Conservation (phyloP, 2,329 filamentous ascomycete species). For the Colletotrichum somersetense region DNA sequence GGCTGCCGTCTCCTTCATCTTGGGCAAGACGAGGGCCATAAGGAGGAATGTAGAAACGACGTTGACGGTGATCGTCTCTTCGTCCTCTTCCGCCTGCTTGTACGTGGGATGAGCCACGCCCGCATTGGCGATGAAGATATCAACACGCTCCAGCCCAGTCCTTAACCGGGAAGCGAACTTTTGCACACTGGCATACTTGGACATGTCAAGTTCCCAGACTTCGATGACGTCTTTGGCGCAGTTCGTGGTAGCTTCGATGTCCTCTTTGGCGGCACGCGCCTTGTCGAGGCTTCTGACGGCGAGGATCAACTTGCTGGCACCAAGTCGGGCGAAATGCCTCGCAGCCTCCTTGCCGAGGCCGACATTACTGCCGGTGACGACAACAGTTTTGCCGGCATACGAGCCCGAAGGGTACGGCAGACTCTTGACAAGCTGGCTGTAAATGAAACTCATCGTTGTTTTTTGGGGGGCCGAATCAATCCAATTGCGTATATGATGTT, state of each 20-base stretch:
- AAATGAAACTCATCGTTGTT: constrained; percentile 23
- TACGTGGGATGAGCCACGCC: constrained; percentile 54
- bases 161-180: constrained; percentile 56
- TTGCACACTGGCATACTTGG: constrained; percentile 59
- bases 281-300: constrained; percentile 43
- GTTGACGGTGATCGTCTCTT: constrained; percentile 65
- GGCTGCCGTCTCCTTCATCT: constrained; percentile 57
- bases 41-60: constrained; percentile 66
- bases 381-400: constrained; percentile 49
- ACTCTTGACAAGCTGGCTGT: constrained; percentile 34
- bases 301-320: constrained; percentile 40
- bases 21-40: constrained; percentile 62
- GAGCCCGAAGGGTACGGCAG: constrained; percentile 44
- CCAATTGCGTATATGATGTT: not conserved
- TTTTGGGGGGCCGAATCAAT: not conserved
- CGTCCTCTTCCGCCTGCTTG: constrained; percentile 57
- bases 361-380: constrained; percentile 53
- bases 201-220: constrained; percentile 65
- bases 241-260: constrained; percentile 50
- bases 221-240: constrained; percentile 50
- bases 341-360: constrained; percentile 53
- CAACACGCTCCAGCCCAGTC: constrained; percentile 55
- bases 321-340: constrained; percentile 45
- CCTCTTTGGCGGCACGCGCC: constrained; percentile 50
- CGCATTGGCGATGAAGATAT: constrained; percentile 59